These are phyloP conservation scores for Euphrasia arctica DNA, from an alignment of 305 asterid genomes.

Conservation along the genomic window DNA sequence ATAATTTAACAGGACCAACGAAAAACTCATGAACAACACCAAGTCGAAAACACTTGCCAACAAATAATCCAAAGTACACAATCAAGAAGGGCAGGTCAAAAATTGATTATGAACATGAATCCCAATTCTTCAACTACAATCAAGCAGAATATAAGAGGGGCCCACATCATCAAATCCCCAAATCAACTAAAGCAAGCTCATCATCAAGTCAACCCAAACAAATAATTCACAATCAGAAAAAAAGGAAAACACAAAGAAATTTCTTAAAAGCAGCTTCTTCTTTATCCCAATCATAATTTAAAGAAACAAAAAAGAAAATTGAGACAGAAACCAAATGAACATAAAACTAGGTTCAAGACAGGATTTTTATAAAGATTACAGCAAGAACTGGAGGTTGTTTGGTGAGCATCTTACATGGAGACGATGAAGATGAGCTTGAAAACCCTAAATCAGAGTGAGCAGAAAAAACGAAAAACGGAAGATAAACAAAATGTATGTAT, in stretches of 20 bases:
- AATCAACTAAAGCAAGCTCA: slow-evolving; percentile 16
- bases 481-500: slow-evolving; percentile 11
- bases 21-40: neutral
- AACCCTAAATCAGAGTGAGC: slow-evolving; percentile 33
- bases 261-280: slow-evolving; percentile 3
- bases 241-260: neutral
- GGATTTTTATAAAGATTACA: neutral
- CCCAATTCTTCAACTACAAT: slow-evolving; percentile 8
- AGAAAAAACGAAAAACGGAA: neutral
- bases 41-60: neutral
- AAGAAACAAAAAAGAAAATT: neutral
- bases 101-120: neutral
- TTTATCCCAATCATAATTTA: no score
- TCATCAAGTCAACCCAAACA: slow-evolving; percentile 6
- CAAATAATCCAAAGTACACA: slow-evolving; percentile 12
- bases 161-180: slow-evolving; percentile 4
- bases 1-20: neutral
- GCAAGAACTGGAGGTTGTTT: slow-evolving; percentile 24
- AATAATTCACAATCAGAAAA: no score
- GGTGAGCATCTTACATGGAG: slow-evolving; percentile 13
- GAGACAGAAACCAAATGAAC: neutral
- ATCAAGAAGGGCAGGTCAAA: slow-evolving; percentile 5
- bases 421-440: slow-evolving; percentile 29
- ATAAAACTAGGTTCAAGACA: slow-evolving; percentile 14
- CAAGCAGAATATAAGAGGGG: neutral